phyloP scores from a whole-genome alignment of 768 basidiomycete genomes.

The Nevesoporus exiguus region DNA sequence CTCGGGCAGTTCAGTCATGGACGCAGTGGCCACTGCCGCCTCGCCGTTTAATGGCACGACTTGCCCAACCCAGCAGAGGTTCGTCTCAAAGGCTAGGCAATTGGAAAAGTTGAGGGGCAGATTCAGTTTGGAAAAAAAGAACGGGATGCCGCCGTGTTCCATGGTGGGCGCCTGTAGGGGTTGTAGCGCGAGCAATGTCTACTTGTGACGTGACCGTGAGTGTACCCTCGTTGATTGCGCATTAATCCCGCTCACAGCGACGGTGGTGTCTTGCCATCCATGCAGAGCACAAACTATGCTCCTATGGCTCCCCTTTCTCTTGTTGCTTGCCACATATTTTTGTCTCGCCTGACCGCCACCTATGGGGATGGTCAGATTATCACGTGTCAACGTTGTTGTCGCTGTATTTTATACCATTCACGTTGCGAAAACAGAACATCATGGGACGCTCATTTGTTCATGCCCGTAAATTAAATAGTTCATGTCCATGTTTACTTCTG shows the following conservation, averaged over 20 bases:
- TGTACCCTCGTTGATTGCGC: constrained; percentile 2
- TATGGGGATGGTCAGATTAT: constrained; percentile 15
- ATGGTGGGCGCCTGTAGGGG: constrained; percentile 30
- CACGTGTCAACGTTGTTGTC: constrained; percentile 29
- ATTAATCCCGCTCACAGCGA: constrained; percentile 1
- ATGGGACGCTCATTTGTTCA: constrained; percentile 26
- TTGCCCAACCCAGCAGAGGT: constrained; percentile 32
- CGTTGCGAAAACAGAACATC: constrained; percentile 8
- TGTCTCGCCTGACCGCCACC: constrained; percentile 5
- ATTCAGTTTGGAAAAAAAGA: constrained; percentile 40
- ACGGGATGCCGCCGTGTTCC: constrained; percentile 17
- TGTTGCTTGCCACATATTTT: constrained; percentile 21
- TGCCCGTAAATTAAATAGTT: constrained; percentile 16
- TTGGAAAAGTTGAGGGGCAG: constrained; percentile 58
- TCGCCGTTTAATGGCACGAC: constrained; percentile 9
- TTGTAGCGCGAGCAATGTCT: constrained; percentile 23
- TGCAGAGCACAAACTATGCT: constrained; percentile 12
- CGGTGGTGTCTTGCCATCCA: constrained; percentile 6
- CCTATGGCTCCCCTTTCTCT: constrained; percentile 18
- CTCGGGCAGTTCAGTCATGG: constrained; percentile 9
- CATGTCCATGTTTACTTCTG: constrained; percentile 20
- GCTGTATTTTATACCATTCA: constrained; percentile 27
- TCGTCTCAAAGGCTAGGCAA: constrained; percentile 64
- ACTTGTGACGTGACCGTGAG: constrained; percentile 31
- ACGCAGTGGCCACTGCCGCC: constrained; percentile 9